Percentiles rank a stretch among this genome's conserved stretches.
phyloP scores from a whole-genome alignment of 208 protist species.

The Plasmodiophora brassicae region DNA sequence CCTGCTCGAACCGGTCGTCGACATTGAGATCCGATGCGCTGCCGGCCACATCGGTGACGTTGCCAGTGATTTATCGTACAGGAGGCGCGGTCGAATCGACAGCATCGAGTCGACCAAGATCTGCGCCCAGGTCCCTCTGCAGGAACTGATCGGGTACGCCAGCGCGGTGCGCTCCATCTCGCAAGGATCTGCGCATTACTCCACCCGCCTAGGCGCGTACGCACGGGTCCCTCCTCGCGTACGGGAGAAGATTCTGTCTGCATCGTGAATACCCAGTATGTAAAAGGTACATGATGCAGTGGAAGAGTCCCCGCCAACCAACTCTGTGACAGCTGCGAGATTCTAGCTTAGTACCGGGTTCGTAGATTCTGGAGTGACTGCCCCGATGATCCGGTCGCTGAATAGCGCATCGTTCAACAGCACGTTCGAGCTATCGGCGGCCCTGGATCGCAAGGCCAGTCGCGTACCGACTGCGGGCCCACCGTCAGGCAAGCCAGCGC shows the following conservation, averaged over 20 bases:
- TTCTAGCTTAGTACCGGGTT: too few species aligned
- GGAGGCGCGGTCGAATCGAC: background rate
- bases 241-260: background rate
- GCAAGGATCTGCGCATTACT: conserved; percentile 22
- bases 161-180: conserved; percentile 46
- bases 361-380: too few species aligned
- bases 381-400: too few species aligned
- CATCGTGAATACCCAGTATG: too few species aligned
- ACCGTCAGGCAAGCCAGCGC: too few species aligned
- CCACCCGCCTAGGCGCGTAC: background rate
- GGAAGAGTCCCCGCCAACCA: too few species aligned
- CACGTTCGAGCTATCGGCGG: too few species aligned
- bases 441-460: too few species aligned
- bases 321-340: too few species aligned
- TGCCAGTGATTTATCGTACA: background rate
- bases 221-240: background rate
- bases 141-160: conserved; percentile 50
- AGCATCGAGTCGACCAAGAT: background rate
- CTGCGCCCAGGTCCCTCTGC: conserved; percentile 44
- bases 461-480: too few species aligned
- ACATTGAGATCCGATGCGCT: background rate
- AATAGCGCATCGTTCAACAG: too few species aligned
- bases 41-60: background rate
- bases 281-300: too few species aligned
- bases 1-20: conserved; percentile 18